Percentiles rank a stretch among this genome's conserved stretches.
Evolutionary conservation across 148 eudicot genomes (phyloP).

Genomic region (Gaultheria prostrata): DNA sequence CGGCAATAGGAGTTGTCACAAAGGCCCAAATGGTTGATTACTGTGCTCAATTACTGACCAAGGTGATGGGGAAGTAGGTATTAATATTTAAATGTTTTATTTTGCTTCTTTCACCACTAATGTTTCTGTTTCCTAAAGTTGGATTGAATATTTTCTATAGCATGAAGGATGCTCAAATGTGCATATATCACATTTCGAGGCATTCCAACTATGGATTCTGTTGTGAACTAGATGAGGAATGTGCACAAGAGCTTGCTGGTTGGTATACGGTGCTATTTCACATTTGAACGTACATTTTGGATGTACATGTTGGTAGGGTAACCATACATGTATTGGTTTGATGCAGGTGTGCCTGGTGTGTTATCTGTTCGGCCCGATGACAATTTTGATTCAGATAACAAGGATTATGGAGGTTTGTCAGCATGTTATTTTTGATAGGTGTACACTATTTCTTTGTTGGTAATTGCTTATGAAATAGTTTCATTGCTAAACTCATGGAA

Average conservation of each 20-base stretch:
- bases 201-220: slow-evolving; percentile 75
- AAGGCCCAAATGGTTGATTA: slow-evolving; percentile 65
- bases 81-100: slow-evolving; percentile 1
- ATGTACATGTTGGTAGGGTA: slow-evolving; percentile 1
- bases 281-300: not conserved
- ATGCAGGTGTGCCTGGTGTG: slow-evolving; percentile 77
- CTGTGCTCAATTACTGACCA: slow-evolving; percentile 46
- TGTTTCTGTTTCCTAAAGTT: not conserved
- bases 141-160: slow-evolving; percentile 33
- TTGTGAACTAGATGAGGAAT: slow-evolving; percentile 72
- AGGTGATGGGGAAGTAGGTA: slow-evolving; percentile 80
- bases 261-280: slow-evolving; percentile 9
- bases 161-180: slow-evolving; percentile 86
- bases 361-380: slow-evolving; percentile 60
- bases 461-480: not conserved
- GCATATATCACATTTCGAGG: slow-evolving; percentile 70
- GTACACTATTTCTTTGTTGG: not conserved
- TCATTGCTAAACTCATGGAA: not conserved
- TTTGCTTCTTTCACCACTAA: slow-evolving; percentile 14
- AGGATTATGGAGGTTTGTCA: slow-evolving; percentile 73
- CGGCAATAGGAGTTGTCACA: slow-evolving; percentile 38
- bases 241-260: slow-evolving; percentile 67
- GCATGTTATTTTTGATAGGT: not conserved
- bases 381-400: slow-evolving; percentile 50
- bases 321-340: slow-evolving; percentile 8